Percentiles rank a stretch among this genome's conserved stretches.
Conservation (phyloP, 2,329 filamentous ascomycete species). For the Knoxdaviesia proteae region DNA sequence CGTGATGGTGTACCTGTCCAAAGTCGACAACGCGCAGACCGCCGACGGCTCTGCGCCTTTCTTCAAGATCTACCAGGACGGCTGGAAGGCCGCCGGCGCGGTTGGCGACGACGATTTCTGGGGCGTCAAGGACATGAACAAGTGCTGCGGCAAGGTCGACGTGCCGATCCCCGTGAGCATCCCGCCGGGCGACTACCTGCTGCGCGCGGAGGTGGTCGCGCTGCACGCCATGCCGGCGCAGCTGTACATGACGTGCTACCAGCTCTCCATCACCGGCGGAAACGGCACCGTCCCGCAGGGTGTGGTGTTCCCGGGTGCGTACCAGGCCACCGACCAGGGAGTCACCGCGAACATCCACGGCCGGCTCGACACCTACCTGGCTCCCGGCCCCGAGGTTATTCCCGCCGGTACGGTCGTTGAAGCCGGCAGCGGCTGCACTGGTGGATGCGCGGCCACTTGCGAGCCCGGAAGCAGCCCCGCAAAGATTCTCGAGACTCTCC, state of each 20-base stretch:
- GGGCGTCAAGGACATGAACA: conserved; percentile 19
- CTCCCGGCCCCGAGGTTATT: conserved; percentile 21
- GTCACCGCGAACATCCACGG: conserved; percentile 26
- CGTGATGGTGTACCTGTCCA: conserved; percentile 28
- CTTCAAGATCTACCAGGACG: conserved; percentile 32
- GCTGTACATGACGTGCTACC: conserved; percentile 19
- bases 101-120: conserved; percentile 24
- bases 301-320: conserved; percentile 21
- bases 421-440: conserved; percentile 16
- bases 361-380: conserved; percentile 16
- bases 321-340: conserved; percentile 20
- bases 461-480: conserved; percentile 12
- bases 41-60: conserved; percentile 21
- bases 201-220: conserved; percentile 27
- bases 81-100: conserved; percentile 15
- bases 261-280: conserved; percentile 12
- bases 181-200: conserved; percentile 18
- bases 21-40: conserved; percentile 23
- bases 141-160: conserved; percentile 19
- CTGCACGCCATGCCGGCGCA: conserved; percentile 21
- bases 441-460: conserved; percentile 18
- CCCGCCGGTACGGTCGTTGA: conserved; percentile 16
- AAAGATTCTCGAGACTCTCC: not conserved
- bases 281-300: conserved; percentile 10
- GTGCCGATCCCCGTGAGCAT: conserved; percentile 15